phyloP scores from a whole-genome alignment of 495 filamentous ascomycete genomes.

The Lichina pygmaea region DNA sequence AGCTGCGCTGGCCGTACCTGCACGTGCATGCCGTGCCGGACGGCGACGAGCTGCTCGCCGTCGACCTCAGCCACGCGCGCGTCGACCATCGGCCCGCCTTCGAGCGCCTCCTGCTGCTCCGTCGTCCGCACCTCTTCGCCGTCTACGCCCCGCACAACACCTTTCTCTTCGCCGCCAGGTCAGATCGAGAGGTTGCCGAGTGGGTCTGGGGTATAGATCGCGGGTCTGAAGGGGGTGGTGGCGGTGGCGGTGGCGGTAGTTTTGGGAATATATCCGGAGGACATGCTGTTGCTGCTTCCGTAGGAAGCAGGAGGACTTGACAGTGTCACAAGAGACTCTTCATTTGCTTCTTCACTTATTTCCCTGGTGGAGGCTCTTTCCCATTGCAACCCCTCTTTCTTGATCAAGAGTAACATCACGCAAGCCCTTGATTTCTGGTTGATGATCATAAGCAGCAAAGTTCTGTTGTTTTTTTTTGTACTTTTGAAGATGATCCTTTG shows the following conservation, averaged over 20 bases:
- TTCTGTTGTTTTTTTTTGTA: too few species aligned
- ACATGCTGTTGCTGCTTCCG: too few species aligned
- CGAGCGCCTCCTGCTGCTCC: slow-evolving; percentile 36
- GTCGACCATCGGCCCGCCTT: slow-evolving; percentile 78
- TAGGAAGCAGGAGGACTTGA: too few species aligned
- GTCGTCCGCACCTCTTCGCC: slow-evolving; percentile 43
- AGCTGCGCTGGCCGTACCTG: slow-evolving; percentile 76
- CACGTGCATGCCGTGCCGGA: slow-evolving; percentile 63
- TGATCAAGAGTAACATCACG: too few species aligned
- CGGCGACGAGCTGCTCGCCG: slow-evolving; percentile 71
- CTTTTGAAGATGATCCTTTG: too few species aligned
- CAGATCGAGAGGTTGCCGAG: slow-evolving; percentile 70
- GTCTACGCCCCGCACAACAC: slow-evolving; percentile 83
- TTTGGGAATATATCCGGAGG: neutral
- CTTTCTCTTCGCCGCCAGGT: slow-evolving; percentile 74
- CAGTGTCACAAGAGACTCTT: neutral
- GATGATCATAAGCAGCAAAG: too few species aligned
- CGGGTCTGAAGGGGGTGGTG: slow-evolving; percentile 18
- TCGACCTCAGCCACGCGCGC: slow-evolving; percentile 59
- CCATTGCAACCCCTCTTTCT: neutral
- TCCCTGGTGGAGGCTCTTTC: neutral
- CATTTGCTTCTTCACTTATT: neutral
- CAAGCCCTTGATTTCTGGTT: too few species aligned
- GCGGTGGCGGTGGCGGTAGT: slow-evolving; percentile 1
- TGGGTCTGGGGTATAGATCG: slow-evolving; percentile 70